phyloP scores from a whole-genome alignment of 768 basidiomycete species.

The Pleurotus tuoliensis region DNA sequence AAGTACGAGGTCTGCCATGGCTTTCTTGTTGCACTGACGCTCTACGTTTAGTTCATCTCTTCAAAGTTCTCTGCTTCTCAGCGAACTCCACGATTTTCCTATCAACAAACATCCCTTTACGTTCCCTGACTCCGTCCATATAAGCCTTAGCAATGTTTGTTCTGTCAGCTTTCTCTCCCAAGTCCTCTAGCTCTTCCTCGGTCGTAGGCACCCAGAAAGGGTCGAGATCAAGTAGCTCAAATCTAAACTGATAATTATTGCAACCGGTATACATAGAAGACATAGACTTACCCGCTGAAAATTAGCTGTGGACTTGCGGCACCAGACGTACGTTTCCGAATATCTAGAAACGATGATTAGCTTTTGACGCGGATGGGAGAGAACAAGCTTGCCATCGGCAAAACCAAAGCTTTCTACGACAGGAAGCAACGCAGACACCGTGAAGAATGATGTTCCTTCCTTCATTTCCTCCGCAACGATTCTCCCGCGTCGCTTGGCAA shows the following conservation, averaged over 20 bases:
- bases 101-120: slow-evolving; percentile 96
- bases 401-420: slow-evolving; percentile 98
- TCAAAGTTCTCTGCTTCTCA: slow-evolving; percentile 93
- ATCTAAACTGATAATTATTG: slow-evolving; percentile 40
- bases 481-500: slow-evolving; percentile 84
- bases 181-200: slow-evolving; percentile 92
- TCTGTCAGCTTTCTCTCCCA: slow-evolving; percentile 94
- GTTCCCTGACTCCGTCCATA: slow-evolving; percentile 84
- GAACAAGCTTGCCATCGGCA: slow-evolving; percentile 69
- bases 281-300: slow-evolving; percentile 80
- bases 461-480: slow-evolving; percentile 99
- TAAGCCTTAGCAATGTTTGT: slow-evolving; percentile 92
- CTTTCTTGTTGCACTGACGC: neutral
- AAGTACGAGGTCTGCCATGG: too few relatives aligned
- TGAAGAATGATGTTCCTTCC: slow-evolving; percentile 94
- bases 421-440: slow-evolving; percentile 83
- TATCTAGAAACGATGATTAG: slow-evolving; percentile 45
- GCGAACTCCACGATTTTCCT: slow-evolving; percentile 92
- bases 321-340: slow-evolving; percentile 92
- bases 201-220: slow-evolving; percentile 99
- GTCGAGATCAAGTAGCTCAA: slow-evolving; percentile 90
- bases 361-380: neutral
- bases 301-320: slow-evolving; percentile 97
- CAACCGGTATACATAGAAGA: neutral
- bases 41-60: slow-evolving; percentile 35